These are phyloP conservation scores for Osmanthus fragrans DNA, from an alignment of 257 asterid genomes.

Conservation along the genomic window DNA sequence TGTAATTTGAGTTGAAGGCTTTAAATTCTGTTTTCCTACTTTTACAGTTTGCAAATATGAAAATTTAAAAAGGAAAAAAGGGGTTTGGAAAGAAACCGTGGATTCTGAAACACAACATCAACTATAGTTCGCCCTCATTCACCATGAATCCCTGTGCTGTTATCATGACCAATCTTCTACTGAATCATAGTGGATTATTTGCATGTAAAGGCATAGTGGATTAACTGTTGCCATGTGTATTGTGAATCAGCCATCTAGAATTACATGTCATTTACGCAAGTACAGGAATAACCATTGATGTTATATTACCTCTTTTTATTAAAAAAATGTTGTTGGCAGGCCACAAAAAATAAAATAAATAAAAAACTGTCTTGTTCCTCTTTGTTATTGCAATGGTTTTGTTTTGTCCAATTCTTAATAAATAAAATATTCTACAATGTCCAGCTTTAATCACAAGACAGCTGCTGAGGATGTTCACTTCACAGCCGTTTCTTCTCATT, in stretches of 20 bases:
- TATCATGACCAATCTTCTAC: not conserved
- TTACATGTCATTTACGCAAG: not conserved
- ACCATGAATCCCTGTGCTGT: not conserved
- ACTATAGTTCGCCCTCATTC: not conserved
- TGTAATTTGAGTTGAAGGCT: not conserved
- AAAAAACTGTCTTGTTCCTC: slow-evolving; percentile 4
- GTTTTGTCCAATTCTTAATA: slow-evolving; percentile 17
- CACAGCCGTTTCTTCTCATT: slow-evolving; percentile 54
- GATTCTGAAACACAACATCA: not conserved
- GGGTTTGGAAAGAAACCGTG: not conserved
- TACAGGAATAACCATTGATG: not conserved
- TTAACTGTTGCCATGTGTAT: not conserved
- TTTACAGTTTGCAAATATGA: not conserved
- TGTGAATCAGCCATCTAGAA: not conserved
- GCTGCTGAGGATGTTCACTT: slow-evolving; percentile 91
- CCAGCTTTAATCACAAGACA: slow-evolving; percentile 95
- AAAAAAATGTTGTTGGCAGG: slow-evolving; percentile 13
- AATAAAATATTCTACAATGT: slow-evolving; percentile 24
- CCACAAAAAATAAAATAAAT: not conserved
- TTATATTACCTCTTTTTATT: slow-evolving; percentile 2
- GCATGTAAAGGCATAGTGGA: not conserved
- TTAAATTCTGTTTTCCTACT: not conserved
- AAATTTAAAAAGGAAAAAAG: not conserved
- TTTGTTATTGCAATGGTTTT: slow-evolving; percentile 5
- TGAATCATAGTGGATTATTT: not conserved